Evolutionary conservation across 2,329 filamentous ascomycete species (phyloP).

Genomic region (Fusarium miscanthi): DNA sequence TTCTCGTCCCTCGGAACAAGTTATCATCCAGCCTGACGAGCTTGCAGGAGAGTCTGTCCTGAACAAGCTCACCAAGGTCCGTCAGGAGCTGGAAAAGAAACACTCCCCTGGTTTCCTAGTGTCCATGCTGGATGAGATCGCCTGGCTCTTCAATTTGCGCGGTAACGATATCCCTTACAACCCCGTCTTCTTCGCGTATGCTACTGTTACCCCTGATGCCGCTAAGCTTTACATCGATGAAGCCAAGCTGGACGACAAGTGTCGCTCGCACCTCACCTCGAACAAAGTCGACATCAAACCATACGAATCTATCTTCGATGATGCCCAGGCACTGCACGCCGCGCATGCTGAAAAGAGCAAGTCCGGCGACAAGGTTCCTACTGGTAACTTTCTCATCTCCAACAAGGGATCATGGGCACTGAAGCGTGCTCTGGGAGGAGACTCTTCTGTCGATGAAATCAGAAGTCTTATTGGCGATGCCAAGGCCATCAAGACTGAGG

Average conservation of each 20-base stretch:
- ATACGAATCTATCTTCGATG: constrained; percentile 83
- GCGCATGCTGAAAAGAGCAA: constrained; percentile 54
- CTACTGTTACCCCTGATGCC: constrained; percentile 80
- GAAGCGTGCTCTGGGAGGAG: constrained; percentile 85
- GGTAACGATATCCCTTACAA: constrained; percentile 98
- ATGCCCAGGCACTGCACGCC: constrained; percentile 71
- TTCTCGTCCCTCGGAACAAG: constrained; percentile 77
- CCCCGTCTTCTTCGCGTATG: constrained; percentile 98
- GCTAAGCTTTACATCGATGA: constrained; percentile 88
- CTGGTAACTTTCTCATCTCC: constrained; percentile 83
- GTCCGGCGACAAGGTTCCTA: constrained; percentile 44
- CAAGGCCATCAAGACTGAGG: constrained; percentile 94
- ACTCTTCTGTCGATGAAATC: constrained; percentile 84
- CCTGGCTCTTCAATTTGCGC: constrained; percentile 98
- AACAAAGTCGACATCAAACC: constrained; percentile 80
- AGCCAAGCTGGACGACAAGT: constrained; percentile 77
- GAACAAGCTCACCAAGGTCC: constrained; percentile 84
- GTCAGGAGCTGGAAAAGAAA: constrained; percentile 92
- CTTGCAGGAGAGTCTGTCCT: constrained; percentile 86
- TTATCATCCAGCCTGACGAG: constrained; percentile 76
- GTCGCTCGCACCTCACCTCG: constrained; percentile 74
- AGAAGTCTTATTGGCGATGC: constrained; percentile 89
- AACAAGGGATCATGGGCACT: constrained; percentile 94
- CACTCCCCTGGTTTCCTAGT: constrained; percentile 88
- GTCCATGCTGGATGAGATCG: constrained; percentile 95